Evolutionary conservation across 768 basidiomycete species (phyloP), one percentile per base, ranked within the genome.

Genomic region (Podaxis mareebaensis): DNA sequence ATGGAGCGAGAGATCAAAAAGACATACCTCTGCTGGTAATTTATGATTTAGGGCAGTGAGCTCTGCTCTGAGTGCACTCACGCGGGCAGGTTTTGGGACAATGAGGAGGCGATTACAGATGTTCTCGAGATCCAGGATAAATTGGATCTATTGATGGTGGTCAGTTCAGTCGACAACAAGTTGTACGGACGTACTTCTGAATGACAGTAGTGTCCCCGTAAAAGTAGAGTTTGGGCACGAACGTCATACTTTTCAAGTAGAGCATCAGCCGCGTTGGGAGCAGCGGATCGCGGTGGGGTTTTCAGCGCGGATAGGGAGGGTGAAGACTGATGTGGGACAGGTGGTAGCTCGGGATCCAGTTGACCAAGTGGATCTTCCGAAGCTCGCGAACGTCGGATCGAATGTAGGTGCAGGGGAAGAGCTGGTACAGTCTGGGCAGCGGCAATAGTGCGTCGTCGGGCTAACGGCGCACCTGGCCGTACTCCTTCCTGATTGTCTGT

Each of bases 61-160:
- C 73, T 99, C 97, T 36, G 97, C 97, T 71, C 97, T 82, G 51
- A 99, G 78, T n/a, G 97, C 96, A 73, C 95, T 96, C 46, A 99
- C 90, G 42, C 96, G 88, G 12, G 97, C 97, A 51, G 92, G 95
- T 70, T 91, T 91, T 13, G 97, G 97, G 0, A 99, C 88, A 28
- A 97, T 89, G 54, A 99, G 77, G 40, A 99, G 82, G 55, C 93
- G 85, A 71, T 96, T 96, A 67, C 90, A 94, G 68, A 99, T 96
- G 71, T 89, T 91, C 74, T 99, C 96, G 53, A 99, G 83, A 17
- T 87, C 84, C 53, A 95, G 84, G 58, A 98, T 74, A 75, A 98
- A 97, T 78, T 90, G 86, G 54, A 96, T 84, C 90, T 96, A 69
- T 53, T 67, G 36, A 58, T 28, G 42, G 62, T 62, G 60, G 61